A percentile compares a stretch with the other conserved stretches of the same genome.
Evolutionary conservation across 352 stramenopile species (phyloP).

Genomic region (Globisporangium echinulatum): DNA sequence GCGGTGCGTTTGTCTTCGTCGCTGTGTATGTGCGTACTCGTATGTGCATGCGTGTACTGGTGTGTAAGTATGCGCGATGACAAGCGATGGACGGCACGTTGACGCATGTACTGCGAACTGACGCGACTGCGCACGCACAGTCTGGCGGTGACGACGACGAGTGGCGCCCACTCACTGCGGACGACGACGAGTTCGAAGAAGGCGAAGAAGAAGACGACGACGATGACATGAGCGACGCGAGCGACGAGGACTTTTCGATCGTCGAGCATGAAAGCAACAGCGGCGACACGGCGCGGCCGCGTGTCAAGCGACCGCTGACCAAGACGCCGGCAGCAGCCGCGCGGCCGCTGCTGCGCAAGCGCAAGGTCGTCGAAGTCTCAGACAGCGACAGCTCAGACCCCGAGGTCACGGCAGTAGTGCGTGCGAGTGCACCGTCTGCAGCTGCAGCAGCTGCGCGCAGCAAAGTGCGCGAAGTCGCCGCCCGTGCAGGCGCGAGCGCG

Average conservation of each 20-base stretch:
- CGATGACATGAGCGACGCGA: not conserved
- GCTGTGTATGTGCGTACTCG: not conserved
- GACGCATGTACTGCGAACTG: not conserved
- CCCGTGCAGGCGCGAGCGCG: not conserved
- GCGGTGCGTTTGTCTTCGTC: constrained; percentile 11
- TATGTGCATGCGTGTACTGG: not conserved
- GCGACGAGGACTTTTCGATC: constrained; percentile 14
- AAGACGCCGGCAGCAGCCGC: not conserved
- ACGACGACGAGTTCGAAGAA: constrained; percentile 27
- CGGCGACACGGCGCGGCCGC: not conserved
- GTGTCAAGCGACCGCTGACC: constrained; percentile 15
- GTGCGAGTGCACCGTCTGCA: not conserved
- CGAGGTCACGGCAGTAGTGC: constrained; percentile 12
- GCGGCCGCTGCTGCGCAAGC: constrained; percentile 22
- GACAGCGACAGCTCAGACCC: constrained; percentile 50
- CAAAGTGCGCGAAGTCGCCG: constrained; percentile 10
- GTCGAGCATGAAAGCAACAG: constrained; percentile 26
- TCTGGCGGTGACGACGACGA: constrained; percentile 36
- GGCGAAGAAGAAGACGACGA: constrained; percentile 19
- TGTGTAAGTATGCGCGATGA: not conserved
- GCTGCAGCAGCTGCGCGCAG: not conserved
- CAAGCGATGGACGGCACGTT: too few species aligned
- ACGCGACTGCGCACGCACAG: not conserved
- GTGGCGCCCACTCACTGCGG: constrained; percentile 23
- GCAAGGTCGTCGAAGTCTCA: constrained; percentile 31